Percentiles rank a stretch among this genome's conserved stretches.
phyloP scores from a whole-genome alignment of 2,329 filamentous ascomycete species.

The Fragosphaeria purpurea region DNA sequence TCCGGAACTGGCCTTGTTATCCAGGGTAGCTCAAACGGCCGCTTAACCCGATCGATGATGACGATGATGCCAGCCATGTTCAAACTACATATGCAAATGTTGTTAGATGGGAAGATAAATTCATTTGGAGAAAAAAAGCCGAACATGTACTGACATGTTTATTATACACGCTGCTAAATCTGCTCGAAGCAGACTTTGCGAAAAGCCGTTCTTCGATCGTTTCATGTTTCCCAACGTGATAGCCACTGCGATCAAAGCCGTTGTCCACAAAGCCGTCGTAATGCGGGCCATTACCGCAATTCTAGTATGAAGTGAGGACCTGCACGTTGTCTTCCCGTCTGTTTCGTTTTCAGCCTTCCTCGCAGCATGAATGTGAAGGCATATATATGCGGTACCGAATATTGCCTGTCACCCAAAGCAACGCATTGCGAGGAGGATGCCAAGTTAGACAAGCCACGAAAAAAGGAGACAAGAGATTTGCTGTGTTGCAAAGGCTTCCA shows the following conservation, averaged over 20 bases:
- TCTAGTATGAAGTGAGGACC: slow-evolving; percentile 22
- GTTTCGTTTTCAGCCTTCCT: slow-evolving; percentile 12
- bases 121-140: background rate
- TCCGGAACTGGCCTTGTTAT: slow-evolving; percentile 11
- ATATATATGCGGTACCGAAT: slow-evolving; percentile 21
- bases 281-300: slow-evolving; percentile 20
- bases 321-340: slow-evolving; percentile 9
- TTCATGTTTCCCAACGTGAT: slow-evolving; percentile 12
- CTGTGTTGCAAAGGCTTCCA: too few species aligned
- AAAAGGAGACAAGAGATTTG: too few species aligned
- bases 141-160: slow-evolving; percentile 5
- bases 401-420: slow-evolving; percentile 12
- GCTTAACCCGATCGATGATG: slow-evolving; percentile 9
- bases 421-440: too few species aligned
- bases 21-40: slow-evolving; percentile 16
- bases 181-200: slow-evolving; percentile 2
- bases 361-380: slow-evolving; percentile 21
- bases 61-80: slow-evolving; percentile 5
- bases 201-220: background rate
- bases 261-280: slow-evolving; percentile 19
- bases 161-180: slow-evolving; percentile 9
- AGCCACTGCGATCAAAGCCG: slow-evolving; percentile 18
- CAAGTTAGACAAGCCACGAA: too few species aligned
- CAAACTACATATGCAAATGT: background rate
- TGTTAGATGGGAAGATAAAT: background rate